Conservation (phyloP, 2,329 filamentous ascomycete genomes). For the Fusarium mangiferae region DNA sequence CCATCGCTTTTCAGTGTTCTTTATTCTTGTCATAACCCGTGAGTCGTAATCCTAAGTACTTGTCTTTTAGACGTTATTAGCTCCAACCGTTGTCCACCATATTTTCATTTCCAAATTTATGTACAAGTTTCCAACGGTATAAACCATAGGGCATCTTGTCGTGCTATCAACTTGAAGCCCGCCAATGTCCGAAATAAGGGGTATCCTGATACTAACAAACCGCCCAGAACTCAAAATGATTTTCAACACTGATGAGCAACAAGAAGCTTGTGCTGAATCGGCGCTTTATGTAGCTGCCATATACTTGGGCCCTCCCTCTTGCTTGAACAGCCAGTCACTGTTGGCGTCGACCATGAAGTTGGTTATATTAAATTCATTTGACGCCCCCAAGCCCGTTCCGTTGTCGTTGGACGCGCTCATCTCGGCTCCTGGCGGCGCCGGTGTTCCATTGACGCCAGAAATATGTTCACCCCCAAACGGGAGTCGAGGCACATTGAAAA, state of each 20-base stretch:
- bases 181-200: constrained; percentile 20
- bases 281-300: constrained; percentile 37
- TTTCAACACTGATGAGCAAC: not conserved
- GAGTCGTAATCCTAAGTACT: not conserved
- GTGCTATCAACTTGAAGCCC: not conserved
- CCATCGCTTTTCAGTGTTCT: not conserved
- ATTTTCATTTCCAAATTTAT: not conserved
- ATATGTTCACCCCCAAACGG: constrained; percentile 57
- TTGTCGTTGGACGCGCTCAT: constrained; percentile 45
- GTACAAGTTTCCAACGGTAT: not conserved
- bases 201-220: constrained; percentile 29
- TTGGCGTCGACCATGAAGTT: constrained; percentile 81
- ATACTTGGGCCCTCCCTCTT: constrained; percentile 49
- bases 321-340: constrained; percentile 79
- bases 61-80: not conserved
- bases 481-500: constrained; percentile 89
- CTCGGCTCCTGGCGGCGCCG: constrained; percentile 36
- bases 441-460: constrained; percentile 29
- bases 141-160: not conserved
- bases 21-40: constrained; percentile 11
- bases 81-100: not conserved
- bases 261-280: not conserved
- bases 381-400: constrained; percentile 43
- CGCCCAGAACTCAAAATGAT: constrained; percentile 4
- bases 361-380: constrained; percentile 79